Evolutionary conservation across 495 filamentous ascomycete species (phyloP), one percentile per base, ranked within the genome.

Genomic region (Xylaria bambusicola): DNA sequence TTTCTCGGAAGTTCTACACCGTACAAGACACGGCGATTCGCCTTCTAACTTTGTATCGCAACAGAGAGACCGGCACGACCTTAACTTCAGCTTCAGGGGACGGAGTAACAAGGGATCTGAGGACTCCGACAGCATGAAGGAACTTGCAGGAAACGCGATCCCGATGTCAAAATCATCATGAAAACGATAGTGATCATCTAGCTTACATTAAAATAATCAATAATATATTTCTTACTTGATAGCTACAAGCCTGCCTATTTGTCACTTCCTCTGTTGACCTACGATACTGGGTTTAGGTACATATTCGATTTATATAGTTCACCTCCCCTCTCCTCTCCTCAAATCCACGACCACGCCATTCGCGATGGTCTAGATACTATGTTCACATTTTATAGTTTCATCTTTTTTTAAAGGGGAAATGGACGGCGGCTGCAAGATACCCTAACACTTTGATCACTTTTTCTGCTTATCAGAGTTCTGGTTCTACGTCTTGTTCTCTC

Each of bases 121-220:
- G 0, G 66, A 69, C 33, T 64, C 54, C 53, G 78, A 80, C 46
- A 77, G 73, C 56, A 77, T 76, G 69, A 77, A 73, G 15, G 78
- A 78, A 49, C 63, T 80, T 15, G 46, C 56, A 6, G 45, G 56
- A 17, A 58, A 50, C 48, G 45, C 56, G 27, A 58, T 40, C n/a
- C 36, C 56, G 18, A 56, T 56, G 17, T 18, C 33, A 23, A 50
- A 58, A 51, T 41, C 46, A 13, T 50, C 47, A 35, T 42, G 15
- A 38, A 56, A 27, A n/a, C n/a, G n/a, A n/a, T n/a, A n/a, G n/a
- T n/a, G n/a, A n/a, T n/a, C n/a, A n/a, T n/a, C n/a, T n/a, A n/a
- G n/a, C n/a, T n/a, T n/a, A n/a, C n/a, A n/a, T n/a, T n/a, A n/a
- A n/a, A n/a, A n/a, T n/a, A n/a, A n/a, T n/a, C n/a, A n/a, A n/a